These are phyloP conservation scores for Schizochytrium sp. DNA, from an alignment of 108 stramenopile genomes.

Conservation along the genomic window DNA sequence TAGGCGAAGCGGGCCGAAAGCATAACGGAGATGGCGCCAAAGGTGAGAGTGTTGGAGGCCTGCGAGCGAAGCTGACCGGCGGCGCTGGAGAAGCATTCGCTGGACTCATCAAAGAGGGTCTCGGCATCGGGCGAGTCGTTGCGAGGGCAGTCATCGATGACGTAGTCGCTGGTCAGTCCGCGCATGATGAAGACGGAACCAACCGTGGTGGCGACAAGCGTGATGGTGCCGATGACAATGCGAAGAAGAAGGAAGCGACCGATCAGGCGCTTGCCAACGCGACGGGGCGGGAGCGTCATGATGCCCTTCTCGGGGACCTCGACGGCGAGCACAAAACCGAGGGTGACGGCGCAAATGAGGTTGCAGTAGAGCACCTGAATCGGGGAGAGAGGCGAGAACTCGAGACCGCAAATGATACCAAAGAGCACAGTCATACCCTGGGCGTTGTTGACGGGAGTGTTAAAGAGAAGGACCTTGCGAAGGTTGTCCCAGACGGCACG, in stretches of 20 bases:
- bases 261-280: conserved; percentile 74
- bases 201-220: conserved; percentile 62
- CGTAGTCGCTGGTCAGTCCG: conserved; percentile 20
- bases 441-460: conserved; percentile 89
- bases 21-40: conserved; percentile 63
- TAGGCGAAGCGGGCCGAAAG: conserved; percentile 63
- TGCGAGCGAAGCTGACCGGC: conserved; percentile 73
- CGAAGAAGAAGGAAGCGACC: conserved; percentile 68
- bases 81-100: conserved; percentile 88
- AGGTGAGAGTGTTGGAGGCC: conserved; percentile 65
- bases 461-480: conserved; percentile 89
- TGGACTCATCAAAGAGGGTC: conserved; percentile 95
- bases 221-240: conserved; percentile 71
- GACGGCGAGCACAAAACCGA: conserved; percentile 79
- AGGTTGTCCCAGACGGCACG: conserved; percentile 98
- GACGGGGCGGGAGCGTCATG: conserved; percentile 72
- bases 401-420: conserved; percentile 45
- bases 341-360: conserved; percentile 96
- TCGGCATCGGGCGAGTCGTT: conserved; percentile 69
- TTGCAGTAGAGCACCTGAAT: conserved; percentile 99
- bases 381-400: conserved; percentile 84
- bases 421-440: conserved; percentile 79
- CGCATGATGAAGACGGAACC: not conserved
- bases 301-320: conserved; percentile 76
- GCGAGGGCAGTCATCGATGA: conserved; percentile 54